Evolutionary conservation across 176 grass and related monocot genomes (phyloP).

Genomic region (Carex scoparia): DNA sequence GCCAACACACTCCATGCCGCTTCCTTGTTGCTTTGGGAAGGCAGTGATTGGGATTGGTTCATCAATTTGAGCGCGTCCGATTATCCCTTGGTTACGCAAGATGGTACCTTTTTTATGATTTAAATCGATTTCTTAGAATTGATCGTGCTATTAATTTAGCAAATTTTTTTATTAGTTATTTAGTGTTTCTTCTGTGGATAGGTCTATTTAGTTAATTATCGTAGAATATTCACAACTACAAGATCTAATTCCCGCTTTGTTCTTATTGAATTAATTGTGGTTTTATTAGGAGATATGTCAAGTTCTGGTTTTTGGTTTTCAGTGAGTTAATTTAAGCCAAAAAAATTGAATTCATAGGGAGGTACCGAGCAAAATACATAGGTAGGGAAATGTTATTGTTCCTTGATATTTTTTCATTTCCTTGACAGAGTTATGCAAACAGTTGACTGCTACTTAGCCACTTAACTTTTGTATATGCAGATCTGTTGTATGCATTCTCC

Average conservation of each 20-base stretch:
- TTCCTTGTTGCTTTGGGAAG: conserved; percentile 42
- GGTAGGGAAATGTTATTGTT: neutral
- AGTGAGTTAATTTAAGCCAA: neutral
- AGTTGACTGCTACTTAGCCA: neutral
- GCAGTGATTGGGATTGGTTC: conserved; percentile 78
- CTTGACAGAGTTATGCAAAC: neutral
- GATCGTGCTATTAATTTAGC: neutral
- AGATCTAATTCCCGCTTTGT: neutral
- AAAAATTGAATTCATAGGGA: neutral
- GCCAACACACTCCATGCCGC: conserved; percentile 83
- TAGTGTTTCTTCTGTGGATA: neutral
- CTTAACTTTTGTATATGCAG: conserved; percentile 24
- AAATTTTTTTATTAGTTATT: neutral
- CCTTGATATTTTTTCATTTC: neutral
- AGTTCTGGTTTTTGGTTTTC: neutral
- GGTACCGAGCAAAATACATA: neutral
- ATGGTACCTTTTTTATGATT: conserved; percentile 28
- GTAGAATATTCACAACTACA: neutral
- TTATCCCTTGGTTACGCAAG: conserved; percentile 78
- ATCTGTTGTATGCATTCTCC: conserved; percentile 75
- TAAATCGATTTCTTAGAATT: neutral
- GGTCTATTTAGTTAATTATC: neutral
- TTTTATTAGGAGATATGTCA: neutral
- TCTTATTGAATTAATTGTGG: neutral
- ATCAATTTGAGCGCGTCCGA: conserved; percentile 82